Percentiles rank a stretch among this genome's conserved stretches.
phyloP scores from a whole-genome alignment of 2,329 filamentous ascomycete genomes.

The Fusarium transvaalense region DNA sequence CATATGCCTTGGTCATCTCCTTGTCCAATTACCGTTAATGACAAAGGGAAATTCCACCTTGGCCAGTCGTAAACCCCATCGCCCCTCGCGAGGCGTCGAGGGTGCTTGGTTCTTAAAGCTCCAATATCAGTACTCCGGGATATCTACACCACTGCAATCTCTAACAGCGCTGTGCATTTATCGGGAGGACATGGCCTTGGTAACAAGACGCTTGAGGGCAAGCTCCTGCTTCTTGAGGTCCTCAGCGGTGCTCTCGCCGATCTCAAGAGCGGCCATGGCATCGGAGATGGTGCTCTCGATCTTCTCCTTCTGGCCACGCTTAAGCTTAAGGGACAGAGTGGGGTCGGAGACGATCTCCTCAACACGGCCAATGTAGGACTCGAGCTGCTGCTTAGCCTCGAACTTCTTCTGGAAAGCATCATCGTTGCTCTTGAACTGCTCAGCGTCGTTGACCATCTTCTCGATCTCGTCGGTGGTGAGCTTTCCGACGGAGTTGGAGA shows the following conservation, averaged over 20 bases:
- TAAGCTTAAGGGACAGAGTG: constrained; percentile 94
- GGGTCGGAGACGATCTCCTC: constrained; percentile 99
- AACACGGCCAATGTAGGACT: constrained; percentile 98
- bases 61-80: constrained; percentile 37
- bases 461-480: constrained; percentile 95
- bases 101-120: constrained; percentile 36
- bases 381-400: constrained; percentile 98
- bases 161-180: constrained; percentile 62
- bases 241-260: constrained; percentile 90
- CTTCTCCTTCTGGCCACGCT: constrained; percentile 99
- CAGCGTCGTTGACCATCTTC: constrained; percentile 96
- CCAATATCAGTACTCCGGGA: constrained; percentile 33
- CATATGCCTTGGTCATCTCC: constrained; percentile 51
- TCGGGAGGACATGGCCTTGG: constrained; percentile 96
- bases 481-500: constrained; percentile 99
- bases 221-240: constrained; percentile 99
- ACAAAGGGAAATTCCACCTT: constrained; percentile 44
- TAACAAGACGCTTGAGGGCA: constrained; percentile 95
- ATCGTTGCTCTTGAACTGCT: constrained; percentile 98
- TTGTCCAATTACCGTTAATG: constrained; percentile 52
- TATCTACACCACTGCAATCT: constrained; percentile 38
- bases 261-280: constrained; percentile 96
- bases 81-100: constrained; percentile 35
- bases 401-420: constrained; percentile 99
- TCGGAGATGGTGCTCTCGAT: constrained; percentile 97